These are phyloP conservation scores for Xylariaceae sp. DNA, from an alignment of 2,329 filamentous ascomycete species.

Conservation along the genomic window DNA sequence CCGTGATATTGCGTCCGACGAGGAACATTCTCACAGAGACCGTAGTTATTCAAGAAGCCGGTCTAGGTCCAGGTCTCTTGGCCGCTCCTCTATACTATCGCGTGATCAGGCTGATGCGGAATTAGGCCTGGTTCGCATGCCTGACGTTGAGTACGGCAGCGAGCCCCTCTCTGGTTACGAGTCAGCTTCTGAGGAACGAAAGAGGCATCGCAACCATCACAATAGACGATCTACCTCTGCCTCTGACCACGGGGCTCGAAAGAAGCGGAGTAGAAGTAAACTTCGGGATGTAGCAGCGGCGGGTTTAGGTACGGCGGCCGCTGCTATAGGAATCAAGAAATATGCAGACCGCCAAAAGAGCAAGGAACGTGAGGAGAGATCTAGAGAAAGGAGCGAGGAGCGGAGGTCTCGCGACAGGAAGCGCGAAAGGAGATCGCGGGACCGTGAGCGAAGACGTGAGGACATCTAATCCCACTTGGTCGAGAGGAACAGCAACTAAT, in stretches of 20 bases:
- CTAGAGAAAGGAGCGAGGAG: constrained; percentile 30
- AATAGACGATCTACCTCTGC: constrained; percentile 35
- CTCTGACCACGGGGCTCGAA: constrained; percentile 34
- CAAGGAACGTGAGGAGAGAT: constrained; percentile 33
- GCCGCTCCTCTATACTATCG: constrained; percentile 45
- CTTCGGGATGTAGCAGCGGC: constrained; percentile 54
- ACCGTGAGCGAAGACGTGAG: constrained; percentile 34
- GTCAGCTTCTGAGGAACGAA: constrained; percentile 44
- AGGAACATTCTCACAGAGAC: constrained; percentile 31
- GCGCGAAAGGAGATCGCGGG: constrained; percentile 32
- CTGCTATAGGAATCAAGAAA: constrained; percentile 60
- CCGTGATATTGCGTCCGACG: constrained; percentile 32
- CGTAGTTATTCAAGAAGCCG: constrained; percentile 47
- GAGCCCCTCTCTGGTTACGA: constrained; percentile 52
- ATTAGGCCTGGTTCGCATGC: constrained; percentile 52
- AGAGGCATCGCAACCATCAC: constrained; percentile 36
- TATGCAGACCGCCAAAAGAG: constrained; percentile 48
- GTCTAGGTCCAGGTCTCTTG: constrained; percentile 33
- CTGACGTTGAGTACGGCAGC: constrained; percentile 58
- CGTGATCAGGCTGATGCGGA: constrained; percentile 56
- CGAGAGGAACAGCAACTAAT: background rate
- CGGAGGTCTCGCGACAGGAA: constrained; percentile 22
- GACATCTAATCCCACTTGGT: background rate
- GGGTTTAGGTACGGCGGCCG: constrained; percentile 53
- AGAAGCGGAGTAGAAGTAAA: constrained; percentile 52